phyloP scores from a whole-genome alignment of 345 rosid genomes.

The Clarkia xantiana region DNA sequence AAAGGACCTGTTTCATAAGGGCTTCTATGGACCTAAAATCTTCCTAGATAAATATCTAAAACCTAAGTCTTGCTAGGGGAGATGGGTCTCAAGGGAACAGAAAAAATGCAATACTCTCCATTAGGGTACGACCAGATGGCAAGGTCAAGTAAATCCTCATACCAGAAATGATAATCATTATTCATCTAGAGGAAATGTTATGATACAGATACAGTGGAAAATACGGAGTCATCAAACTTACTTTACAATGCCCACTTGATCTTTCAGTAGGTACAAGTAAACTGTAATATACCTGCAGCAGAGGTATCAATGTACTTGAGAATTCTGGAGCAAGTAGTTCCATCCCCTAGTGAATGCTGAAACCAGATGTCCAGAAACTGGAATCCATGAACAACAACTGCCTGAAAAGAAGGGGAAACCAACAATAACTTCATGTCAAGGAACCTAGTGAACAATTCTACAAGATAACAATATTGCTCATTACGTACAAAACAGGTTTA shows the following conservation, averaged over 20 bases:
- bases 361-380: slow-evolving; percentile 83
- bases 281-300: slow-evolving; percentile 44
- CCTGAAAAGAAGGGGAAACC: slow-evolving; percentile 29
- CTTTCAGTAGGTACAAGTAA: neutral
- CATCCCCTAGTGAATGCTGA: slow-evolving; percentile 53
- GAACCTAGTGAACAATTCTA: no score
- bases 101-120: neutral
- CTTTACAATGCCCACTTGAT: no score
- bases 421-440: slow-evolving; percentile 1
- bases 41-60: no score
- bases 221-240: no score
- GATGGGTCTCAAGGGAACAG: neutral
- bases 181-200: no score
- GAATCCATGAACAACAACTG: slow-evolving; percentile 79
- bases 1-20: neutral
- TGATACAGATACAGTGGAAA: no score
- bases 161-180: no score
- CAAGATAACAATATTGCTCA: no score
- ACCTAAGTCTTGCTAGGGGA: neutral
- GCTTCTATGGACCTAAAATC: neutral
- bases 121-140: no score
- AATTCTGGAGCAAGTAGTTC: slow-evolving; percentile 36
- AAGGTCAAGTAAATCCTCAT: no score
- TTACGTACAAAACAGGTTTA: slow-evolving; percentile 2
- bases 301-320: slow-evolving; percentile 49